Percentiles rank a stretch among this genome's conserved stretches.
Conservation (phyloP, 768 basidiomycete genomes). For the Mycena galopus region DNA sequence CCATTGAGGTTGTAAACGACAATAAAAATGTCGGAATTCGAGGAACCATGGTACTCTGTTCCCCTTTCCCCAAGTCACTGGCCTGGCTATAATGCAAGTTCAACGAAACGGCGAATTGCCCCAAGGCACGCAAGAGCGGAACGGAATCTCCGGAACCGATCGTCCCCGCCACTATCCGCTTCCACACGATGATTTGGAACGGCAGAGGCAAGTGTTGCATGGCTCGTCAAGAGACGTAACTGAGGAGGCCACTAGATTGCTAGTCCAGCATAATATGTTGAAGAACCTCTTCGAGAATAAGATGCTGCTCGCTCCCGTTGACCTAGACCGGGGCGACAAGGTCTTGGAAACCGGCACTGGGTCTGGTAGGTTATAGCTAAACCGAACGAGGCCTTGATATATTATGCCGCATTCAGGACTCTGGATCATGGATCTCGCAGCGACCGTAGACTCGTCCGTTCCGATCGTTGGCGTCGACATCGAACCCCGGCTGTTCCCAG, state of each 20-base stretch:
- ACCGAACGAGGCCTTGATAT: not conserved
- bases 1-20: too few relatives aligned
- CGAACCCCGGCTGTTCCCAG: too few relatives aligned
- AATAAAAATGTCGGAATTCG: too few relatives aligned
- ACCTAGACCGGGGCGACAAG: conserved; percentile 14
- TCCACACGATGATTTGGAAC: too few relatives aligned
- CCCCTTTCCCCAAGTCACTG: too few relatives aligned
- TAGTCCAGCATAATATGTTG: conserved; percentile 30
- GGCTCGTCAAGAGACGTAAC: not conserved
- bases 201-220: too few relatives aligned
- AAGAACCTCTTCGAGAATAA: conserved; percentile 24
- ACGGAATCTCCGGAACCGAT: too few relatives aligned
- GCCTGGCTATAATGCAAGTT: too few relatives aligned
- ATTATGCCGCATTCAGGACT: not conserved
- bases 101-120: too few relatives aligned
- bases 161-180: too few relatives aligned
- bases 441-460: conserved; percentile 23
- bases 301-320: conserved; percentile 27
- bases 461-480: conserved; percentile 33
- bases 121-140: too few relatives aligned
- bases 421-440: conserved; percentile 26
- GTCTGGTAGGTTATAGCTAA: conserved; percentile 9
- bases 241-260: conserved; percentile 10
- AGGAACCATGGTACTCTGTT: too few relatives aligned
- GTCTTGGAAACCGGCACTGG: conserved; percentile 32